Evolutionary conservation across 1,284 basidiomycete genomes (phyloP).

Genomic region (Malassezia globosa): DNA sequence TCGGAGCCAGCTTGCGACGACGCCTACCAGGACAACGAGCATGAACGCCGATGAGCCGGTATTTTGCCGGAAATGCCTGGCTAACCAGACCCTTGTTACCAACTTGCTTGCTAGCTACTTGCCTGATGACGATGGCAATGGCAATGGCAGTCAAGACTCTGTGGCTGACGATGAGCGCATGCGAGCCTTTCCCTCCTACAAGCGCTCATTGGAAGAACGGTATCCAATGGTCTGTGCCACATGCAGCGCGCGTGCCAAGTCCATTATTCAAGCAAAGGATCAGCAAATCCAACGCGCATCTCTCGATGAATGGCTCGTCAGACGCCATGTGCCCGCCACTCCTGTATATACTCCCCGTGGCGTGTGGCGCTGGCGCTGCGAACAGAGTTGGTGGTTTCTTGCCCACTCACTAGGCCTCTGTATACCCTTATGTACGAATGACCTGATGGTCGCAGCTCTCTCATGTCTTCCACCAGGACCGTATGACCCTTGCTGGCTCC

Average conservation of each 20-base stretch:
- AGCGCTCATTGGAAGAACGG: conserved; percentile 24
- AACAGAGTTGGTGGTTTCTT: background rate
- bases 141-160: background rate
- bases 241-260: conserved; percentile 21
- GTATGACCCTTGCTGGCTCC: background rate
- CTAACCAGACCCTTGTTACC: conserved; percentile 34
- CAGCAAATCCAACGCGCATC: conserved; percentile 23
- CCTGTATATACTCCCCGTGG: background rate
- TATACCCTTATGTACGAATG: background rate
- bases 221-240: conserved; percentile 28
- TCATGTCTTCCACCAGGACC: background rate
- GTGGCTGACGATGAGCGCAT: conserved; percentile 19
- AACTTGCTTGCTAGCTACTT: conserved; percentile 36
- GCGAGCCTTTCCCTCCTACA: conserved; percentile 18
- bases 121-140: conserved; percentile 21
- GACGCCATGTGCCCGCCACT: background rate
- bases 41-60: too few species aligned
- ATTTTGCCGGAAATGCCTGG: conserved; percentile 38
- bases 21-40: too few species aligned
- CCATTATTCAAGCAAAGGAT: conserved; percentile 20
- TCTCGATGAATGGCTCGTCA: conserved; percentile 23
- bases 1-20: background rate
- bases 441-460: background rate
- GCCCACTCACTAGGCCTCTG: background rate
- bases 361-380: background rate